Percentiles rank a stretch among this genome's conserved stretches.
phyloP scores from a whole-genome alignment of 345 rosid species.

The Limnanthes douglasii region DNA sequence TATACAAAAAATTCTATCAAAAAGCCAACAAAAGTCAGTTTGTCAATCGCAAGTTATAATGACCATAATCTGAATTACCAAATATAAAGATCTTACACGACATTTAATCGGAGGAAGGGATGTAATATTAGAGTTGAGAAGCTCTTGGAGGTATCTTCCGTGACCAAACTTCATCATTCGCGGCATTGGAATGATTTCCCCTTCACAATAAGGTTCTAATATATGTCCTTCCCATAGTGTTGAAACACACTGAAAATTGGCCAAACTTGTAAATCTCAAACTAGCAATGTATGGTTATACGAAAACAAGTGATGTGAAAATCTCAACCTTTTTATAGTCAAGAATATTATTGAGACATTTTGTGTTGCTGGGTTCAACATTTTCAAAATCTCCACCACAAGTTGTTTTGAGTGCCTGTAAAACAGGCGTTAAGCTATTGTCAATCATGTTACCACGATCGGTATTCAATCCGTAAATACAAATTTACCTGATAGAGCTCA shows the following conservation, averaged over 20 bases:
- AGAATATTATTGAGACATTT: slow-evolving; percentile 20
- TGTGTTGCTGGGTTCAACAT: slow-evolving; percentile 17
- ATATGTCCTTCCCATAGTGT: slow-evolving; percentile 1
- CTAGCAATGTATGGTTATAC: not conserved
- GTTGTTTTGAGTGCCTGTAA: slow-evolving; percentile 32
- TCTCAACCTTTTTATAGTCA: slow-evolving; percentile 8
- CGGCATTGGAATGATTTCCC: slow-evolving; percentile 5
- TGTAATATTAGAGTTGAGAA: slow-evolving; percentile 6
- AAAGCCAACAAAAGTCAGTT: too few relatives aligned
- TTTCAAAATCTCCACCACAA: slow-evolving; percentile 21
- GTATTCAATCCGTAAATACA: not conserved
- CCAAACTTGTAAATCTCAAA: not conserved
- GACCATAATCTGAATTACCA: slow-evolving; percentile 7
- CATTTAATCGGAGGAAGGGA: slow-evolving; percentile 8
- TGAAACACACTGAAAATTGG: slow-evolving; percentile 9
- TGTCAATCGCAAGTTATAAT: slow-evolving; percentile 5
- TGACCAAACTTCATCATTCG: not conserved
- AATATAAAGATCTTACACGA: slow-evolving; percentile 5
- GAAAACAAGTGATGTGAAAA: not conserved
- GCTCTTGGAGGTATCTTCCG: slow-evolving; percentile 1
- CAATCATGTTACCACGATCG: not conserved
- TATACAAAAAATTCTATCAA: slow-evolving; percentile 4
- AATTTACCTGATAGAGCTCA: slow-evolving; percentile 42
- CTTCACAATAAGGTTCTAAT: slow-evolving; percentile 6
- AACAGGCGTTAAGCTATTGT: not conserved